Evolutionary conservation across 2,329 filamentous ascomycete species (phyloP).

Genomic region (Exophiala bonariae): DNA sequence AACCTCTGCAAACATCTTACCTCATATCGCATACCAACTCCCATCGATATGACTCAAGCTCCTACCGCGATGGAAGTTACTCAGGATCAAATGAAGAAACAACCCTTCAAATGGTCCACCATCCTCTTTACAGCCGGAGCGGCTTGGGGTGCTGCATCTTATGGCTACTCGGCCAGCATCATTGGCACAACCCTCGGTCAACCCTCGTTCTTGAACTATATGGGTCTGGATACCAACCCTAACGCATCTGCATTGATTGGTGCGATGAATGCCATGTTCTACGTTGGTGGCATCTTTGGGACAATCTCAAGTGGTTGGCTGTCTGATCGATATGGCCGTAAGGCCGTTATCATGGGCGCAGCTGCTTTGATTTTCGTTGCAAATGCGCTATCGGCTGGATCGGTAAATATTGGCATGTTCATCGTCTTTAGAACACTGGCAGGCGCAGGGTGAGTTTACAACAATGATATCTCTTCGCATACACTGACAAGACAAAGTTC

Average conservation of each 20-base stretch:
- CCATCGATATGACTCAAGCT: too few species aligned
- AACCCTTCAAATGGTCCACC: too few species aligned
- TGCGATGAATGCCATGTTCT: neutral
- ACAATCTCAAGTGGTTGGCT: neutral
- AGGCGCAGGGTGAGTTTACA: neutral
- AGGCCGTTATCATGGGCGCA: neutral
- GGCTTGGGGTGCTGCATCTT: neutral
- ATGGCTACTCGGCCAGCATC: neutral
- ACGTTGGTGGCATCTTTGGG: neutral
- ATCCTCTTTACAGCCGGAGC: too few species aligned
- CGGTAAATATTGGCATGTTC: conserved; percentile 6
- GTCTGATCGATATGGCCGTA: neutral
- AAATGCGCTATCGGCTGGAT: neutral
- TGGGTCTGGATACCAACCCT: conserved; percentile 35
- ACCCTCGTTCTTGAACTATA: conserved; percentile 34
- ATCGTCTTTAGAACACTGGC: conserved; percentile 6
- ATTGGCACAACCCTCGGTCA: neutral
- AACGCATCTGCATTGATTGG: conserved; percentile 41
- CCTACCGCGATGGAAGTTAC: too few species aligned
- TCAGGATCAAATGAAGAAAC: too few species aligned
- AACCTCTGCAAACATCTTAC: too few species aligned
- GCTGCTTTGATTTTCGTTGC: conserved; percentile 1
- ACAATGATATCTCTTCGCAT: conserved; percentile 33
- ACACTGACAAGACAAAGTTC: neutral
- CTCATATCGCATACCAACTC: too few species aligned